Base-by-base conservation (phyloP, 345 rosid genomes). In the Alliaria petiolata region DNA sequence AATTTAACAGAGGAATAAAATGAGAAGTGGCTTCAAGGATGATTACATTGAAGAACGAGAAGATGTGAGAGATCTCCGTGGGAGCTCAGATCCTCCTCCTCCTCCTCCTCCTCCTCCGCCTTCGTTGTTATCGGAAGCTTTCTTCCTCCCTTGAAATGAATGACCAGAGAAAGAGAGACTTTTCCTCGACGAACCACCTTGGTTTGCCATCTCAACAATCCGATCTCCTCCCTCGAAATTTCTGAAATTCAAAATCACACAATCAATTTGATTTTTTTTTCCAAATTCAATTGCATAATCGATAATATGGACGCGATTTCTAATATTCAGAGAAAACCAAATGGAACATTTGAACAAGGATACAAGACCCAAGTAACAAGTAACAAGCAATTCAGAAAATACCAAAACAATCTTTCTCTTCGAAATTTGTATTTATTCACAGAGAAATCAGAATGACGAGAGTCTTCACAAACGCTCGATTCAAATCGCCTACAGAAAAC, bases 31-130 rank as follows among this genome's bases (percentile, higher is more conserved):
- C 15, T 33, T 11, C 16, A 5, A 20, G 20, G 13, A 42, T 16
- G 30, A 34, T 69, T 83, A 95, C 95, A 90, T 75, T 20, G 90
- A 70, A 47, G 89, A 70, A 56, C 93, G 93, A 45, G 96, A 75
- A 53, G 87, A 35, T 14, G 86, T 28, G 63, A 92, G 80, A 11
- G 93, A 81, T 84, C 78, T 86, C 8, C 96, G 82, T 1, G 81
- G 30, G 17, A 77, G 44, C n/a, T 88, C 91, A 50, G 76, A 19
- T 64, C 80, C 82, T 42, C 85, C 64, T 28, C 31, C 31, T n/a
- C n/a, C n/a, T n/a, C n/a, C n/a, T n/a, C n/a, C n/a, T 28, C 74
- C 74, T 28, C 31, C 31, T 28, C 74, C 74, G 14, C 59, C 65
- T 4, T 69, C 96, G 57, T 75, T 82, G 63, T 75, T 81, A 7